These are phyloP conservation scores for Beauveria sp. DNA, from an alignment of 2,329 filamentous ascomycete species.

Conservation along the genomic window DNA sequence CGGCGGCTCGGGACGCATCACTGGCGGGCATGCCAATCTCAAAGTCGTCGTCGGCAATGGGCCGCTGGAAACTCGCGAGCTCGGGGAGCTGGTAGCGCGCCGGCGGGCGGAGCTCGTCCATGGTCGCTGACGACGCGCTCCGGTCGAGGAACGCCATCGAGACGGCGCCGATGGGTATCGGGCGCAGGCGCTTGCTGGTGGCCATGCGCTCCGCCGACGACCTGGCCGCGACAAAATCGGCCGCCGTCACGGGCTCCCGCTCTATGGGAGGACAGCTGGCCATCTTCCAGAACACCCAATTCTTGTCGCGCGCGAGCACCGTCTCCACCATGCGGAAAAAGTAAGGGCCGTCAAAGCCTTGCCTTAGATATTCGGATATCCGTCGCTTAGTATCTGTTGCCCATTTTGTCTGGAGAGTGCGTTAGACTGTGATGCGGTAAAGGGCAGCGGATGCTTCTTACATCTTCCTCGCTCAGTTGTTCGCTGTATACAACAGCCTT, in stretches of 20 bases:
- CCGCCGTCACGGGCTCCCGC: slow-evolving; percentile 59
- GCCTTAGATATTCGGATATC: slow-evolving; percentile 77
- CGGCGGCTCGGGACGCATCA: slow-evolving; percentile 46
- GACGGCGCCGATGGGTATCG: slow-evolving; percentile 63
- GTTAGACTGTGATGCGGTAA: background rate
- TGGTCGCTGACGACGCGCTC: slow-evolving; percentile 39
- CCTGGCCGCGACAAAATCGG: slow-evolving; percentile 64
- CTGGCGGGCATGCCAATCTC: slow-evolving; percentile 76
- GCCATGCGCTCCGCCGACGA: slow-evolving; percentile 57
- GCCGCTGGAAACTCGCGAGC: slow-evolving; percentile 61
- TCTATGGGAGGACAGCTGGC: slow-evolving; percentile 88
- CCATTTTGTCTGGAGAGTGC: slow-evolving; percentile 63
- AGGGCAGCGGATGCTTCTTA: slow-evolving; percentile 26
- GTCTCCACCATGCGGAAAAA: slow-evolving; percentile 97
- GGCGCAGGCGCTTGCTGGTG: slow-evolving; percentile 61
- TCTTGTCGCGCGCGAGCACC: slow-evolving; percentile 90
- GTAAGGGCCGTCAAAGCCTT: slow-evolving; percentile 77
- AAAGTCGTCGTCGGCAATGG: slow-evolving; percentile 72
- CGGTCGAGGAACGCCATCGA: slow-evolving; percentile 67
- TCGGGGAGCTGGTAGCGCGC: slow-evolving; percentile 61
- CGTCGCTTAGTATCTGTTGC: slow-evolving; percentile 65
- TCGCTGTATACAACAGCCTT: slow-evolving; percentile 78
- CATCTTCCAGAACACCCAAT: slow-evolving; percentile 98
- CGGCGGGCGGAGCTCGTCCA: slow-evolving; percentile 62
- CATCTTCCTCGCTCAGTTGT: slow-evolving; percentile 77